phyloP scores from a whole-genome alignment of 352 stramenopile species.

The Paralagenidium karlingii region DNA sequence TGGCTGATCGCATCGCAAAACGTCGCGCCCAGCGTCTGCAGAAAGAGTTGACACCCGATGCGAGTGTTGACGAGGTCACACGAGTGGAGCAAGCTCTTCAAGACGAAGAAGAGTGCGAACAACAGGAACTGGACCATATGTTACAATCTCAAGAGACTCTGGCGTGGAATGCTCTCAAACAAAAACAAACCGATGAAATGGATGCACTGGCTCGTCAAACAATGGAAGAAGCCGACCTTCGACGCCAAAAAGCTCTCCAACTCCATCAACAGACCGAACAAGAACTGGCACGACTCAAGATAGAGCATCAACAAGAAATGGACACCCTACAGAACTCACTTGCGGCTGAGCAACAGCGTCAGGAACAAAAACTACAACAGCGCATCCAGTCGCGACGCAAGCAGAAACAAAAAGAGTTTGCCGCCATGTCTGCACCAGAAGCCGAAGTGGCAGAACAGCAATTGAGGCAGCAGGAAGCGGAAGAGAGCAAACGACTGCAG shows the following conservation, averaged over 20 bases:
- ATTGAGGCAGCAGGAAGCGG: conserved; percentile 13
- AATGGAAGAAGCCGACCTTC: conserved; percentile 3
- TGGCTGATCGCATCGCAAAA: background rate
- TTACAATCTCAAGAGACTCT: background rate
- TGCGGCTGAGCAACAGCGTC: background rate
- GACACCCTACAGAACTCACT: background rate
- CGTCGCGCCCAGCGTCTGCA: background rate
- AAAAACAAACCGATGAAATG: conserved; percentile 2
- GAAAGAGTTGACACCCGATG: background rate
- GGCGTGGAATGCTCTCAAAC: background rate
- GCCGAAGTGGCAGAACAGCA: conserved; percentile 11
- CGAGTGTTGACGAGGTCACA: conserved; percentile 1
- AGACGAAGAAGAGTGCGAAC: background rate
- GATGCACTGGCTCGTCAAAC: conserved; percentile 2
- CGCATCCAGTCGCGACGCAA: background rate
- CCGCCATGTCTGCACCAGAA: conserved; percentile 1
- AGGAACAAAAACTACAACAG: background rate
- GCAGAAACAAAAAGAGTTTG: background rate
- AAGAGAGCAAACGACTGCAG: conserved; percentile 1
- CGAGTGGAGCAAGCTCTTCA: conserved; percentile 7
- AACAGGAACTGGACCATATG: conserved; percentile 1
- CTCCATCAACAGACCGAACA: background rate
- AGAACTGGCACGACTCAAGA: background rate
- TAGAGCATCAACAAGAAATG: conserved; percentile 1
- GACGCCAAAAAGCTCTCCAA: background rate